Evolutionary conservation across 2,329 filamentous ascomycete genomes (phyloP), one percentile per base, ranked within the genome.

Genomic region (Botrytis elliptica): DNA sequence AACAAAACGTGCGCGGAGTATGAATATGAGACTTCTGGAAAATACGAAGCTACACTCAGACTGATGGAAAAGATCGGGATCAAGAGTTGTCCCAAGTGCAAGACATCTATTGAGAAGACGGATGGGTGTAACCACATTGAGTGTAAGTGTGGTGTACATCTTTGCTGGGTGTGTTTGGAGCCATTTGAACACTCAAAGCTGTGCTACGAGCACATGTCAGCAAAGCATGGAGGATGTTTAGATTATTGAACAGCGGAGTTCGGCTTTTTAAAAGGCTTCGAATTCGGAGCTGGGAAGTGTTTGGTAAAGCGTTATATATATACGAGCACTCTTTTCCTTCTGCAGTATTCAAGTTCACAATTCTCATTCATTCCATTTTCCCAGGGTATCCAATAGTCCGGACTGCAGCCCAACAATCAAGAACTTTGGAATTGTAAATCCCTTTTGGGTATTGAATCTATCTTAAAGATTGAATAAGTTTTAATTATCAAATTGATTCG

Each of bases 151-250:
- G 75, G 78, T 3, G 76, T 80, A 1, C 84, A 86, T 73, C 85
- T 87, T 44, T 88, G 85, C 74, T 88, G 85, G 85, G 79, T 83
- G 4, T 88, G 86, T 73, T 74, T 86, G 78, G 73, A 71, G 20
- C 77, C 76, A 0, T 86, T 86, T 74, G 29, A 76, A 5, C 1
- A 33, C 9, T 59, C 69, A 0, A 12, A 4, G 1, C 40, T 64
- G 42, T 80, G 79, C 70, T 81, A 81, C 69, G 59, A 65, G 0
- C 78, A 81, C 69, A 78, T 81, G 77, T 72, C 25, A 1, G 72
- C 64, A 44, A 9, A 29, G 8, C 76, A 79, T 63, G 70, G 59
- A 4, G 63, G 49, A 16, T 52, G 49, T 14, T 49, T n/a, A 52
- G 49, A 5, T 25, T n/a, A 3, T 16, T 14, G 25, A n/a, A 10